Conservation (phyloP, 2,329 filamentous ascomycete species). For the Magnaporthiopsis incrustans region DNA sequence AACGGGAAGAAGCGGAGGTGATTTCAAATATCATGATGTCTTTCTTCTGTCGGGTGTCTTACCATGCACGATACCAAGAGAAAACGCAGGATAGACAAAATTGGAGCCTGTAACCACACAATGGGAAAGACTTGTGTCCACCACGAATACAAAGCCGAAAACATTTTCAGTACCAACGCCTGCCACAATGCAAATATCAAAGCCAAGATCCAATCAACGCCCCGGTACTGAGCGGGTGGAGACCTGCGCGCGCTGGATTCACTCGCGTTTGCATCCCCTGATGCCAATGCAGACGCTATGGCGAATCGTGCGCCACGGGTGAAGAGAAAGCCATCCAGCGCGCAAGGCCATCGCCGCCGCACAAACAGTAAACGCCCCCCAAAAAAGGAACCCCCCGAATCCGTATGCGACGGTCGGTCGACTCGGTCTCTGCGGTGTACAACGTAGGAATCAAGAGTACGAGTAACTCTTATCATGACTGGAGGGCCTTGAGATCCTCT, state of each 20-base stretch:
- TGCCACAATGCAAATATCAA: neutral
- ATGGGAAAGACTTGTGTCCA: neutral
- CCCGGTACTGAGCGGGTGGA: neutral
- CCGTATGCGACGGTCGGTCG: neutral
- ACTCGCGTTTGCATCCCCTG: neutral
- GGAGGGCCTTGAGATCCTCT: constrained; percentile 13
- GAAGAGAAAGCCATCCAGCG: neutral
- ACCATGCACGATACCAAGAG: neutral
- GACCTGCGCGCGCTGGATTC: neutral
- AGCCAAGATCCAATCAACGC: neutral
- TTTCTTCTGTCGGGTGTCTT: constrained; percentile 4
- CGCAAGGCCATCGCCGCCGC: neutral
- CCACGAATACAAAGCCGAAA: neutral
- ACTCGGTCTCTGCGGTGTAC: neutral
- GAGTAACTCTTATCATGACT: constrained; percentile 1
- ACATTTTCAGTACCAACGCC: constrained; percentile 9
- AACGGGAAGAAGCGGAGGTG: constrained; percentile 65
- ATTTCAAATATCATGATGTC: constrained; percentile 6
- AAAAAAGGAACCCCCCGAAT: neutral
- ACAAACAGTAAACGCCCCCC: neutral
- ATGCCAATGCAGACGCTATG: neutral
- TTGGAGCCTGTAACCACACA: constrained; percentile 2
- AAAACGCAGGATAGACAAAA: constrained; percentile 5
- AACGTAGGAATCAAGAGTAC: neutral
- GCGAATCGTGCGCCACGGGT: neutral